Percentiles rank a stretch among this genome's conserved stretches.
phyloP scores from a whole-genome alignment of 495 filamentous ascomycete genomes.

The Parathielavia appendiculata region DNA sequence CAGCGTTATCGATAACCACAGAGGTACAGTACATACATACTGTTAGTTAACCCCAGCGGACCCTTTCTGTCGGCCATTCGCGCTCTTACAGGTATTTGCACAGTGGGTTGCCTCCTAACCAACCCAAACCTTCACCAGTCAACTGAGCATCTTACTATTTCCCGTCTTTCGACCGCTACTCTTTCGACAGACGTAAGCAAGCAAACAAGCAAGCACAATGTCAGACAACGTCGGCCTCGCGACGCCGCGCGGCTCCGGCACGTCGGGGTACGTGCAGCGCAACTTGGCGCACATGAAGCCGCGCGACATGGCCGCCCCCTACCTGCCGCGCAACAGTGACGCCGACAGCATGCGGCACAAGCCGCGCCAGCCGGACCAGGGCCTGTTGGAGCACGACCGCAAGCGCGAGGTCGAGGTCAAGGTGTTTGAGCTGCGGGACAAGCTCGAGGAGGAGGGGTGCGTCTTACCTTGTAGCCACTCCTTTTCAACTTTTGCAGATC shows the following conservation, averaged over 20 bases:
- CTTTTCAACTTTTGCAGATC: background rate
- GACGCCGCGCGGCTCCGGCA: constrained; percentile 91
- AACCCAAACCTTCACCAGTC: background rate
- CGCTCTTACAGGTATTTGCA: no score
- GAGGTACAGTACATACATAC: no score
- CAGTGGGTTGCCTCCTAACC: constrained; percentile 10
- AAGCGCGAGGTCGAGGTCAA: constrained; percentile 84
- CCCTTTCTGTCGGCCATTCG: no score
- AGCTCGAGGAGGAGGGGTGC: constrained; percentile 81
- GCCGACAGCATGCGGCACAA: constrained; percentile 56
- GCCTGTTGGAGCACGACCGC: constrained; percentile 89
- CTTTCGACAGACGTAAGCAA: no score
- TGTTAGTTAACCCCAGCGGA: no score
- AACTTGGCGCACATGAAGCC: constrained; percentile 84
- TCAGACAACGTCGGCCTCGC: constrained; percentile 96
- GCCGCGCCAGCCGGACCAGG: constrained; percentile 81
- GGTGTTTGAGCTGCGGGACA: constrained; percentile 84
- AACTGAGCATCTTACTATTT: background rate
- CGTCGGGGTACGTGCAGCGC: constrained; percentile 94
- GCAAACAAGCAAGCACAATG: no score
- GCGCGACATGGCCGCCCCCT: constrained; percentile 59
- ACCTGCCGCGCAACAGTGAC: constrained; percentile 48
- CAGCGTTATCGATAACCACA: background rate
- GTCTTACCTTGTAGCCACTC: constrained; percentile 20
- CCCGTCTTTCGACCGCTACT: background rate